Conservation (phyloP, 1,284 basidiomycete genomes). For the Ganoderma boninense region DNA sequence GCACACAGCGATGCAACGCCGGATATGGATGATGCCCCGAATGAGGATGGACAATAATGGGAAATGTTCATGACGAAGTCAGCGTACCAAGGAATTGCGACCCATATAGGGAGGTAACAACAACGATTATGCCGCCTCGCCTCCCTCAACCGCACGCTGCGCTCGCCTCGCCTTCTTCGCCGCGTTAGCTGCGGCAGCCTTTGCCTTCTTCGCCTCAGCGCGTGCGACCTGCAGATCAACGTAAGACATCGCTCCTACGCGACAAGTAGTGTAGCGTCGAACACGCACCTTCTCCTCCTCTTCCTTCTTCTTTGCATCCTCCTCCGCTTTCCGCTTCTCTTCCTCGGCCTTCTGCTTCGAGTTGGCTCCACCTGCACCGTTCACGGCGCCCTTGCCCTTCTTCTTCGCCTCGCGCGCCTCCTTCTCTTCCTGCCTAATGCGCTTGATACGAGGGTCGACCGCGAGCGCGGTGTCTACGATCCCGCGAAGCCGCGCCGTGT, state of each 20-base stretch:
- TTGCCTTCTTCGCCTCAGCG: slow-evolving; percentile 86
- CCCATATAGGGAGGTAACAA: neutral
- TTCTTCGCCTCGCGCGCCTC: slow-evolving; percentile 95
- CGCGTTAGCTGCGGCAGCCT: slow-evolving; percentile 86
- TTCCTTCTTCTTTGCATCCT: slow-evolving; percentile 66
- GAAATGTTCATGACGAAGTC: neutral
- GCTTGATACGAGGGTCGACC: slow-evolving; percentile 95
- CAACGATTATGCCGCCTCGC: slow-evolving; percentile 17
- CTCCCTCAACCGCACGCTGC: slow-evolving; percentile 45
- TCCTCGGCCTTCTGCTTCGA: slow-evolving; percentile 14
- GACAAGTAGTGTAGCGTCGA: neutral
- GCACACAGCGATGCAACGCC: neutral
- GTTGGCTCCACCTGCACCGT: slow-evolving; percentile 60
- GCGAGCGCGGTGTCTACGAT: slow-evolving; percentile 91
- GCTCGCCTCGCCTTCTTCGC: slow-evolving; percentile 94
- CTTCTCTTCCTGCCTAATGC: slow-evolving; percentile 97
- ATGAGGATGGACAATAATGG: neutral
- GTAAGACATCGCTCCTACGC: neutral
- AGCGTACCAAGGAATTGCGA: neutral
- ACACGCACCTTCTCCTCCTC: slow-evolving; percentile 69
- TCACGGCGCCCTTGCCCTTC: slow-evolving; percentile 57
- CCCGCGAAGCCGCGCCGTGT: slow-evolving; percentile 88
- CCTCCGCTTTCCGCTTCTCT: slow-evolving; percentile 64
- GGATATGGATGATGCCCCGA: neutral
- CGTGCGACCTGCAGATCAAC: slow-evolving; percentile 60